Evolutionary conservation across 2,329 filamentous ascomycete species (phyloP).

Genomic region (Mycosphaerella sp.): DNA sequence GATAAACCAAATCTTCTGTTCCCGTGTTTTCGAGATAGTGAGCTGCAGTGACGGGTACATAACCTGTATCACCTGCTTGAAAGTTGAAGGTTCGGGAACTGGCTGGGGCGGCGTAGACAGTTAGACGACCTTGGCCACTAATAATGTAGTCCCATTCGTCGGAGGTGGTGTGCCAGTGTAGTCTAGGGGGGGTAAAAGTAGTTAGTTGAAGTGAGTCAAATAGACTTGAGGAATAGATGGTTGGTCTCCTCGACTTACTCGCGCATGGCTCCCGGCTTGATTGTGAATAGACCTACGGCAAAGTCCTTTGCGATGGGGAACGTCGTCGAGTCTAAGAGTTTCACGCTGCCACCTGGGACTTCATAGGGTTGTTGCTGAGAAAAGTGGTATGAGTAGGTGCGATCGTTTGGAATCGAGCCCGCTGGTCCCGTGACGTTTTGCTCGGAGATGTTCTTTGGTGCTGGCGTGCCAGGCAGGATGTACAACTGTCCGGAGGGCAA

Average conservation of each 20-base stretch:
- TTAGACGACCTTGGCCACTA: slow-evolving; percentile 51
- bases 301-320: slow-evolving; percentile 54
- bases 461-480: slow-evolving; percentile 40
- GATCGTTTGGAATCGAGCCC: slow-evolving; percentile 22
- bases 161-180: slow-evolving; percentile 57
- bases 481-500: slow-evolving; percentile 38
- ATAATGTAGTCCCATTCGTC: slow-evolving; percentile 60
- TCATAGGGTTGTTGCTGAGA: slow-evolving; percentile 45
- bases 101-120: slow-evolving; percentile 49
- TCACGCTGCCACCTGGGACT: slow-evolving; percentile 53
- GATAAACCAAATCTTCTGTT: slow-evolving; percentile 51
- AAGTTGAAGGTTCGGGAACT: slow-evolving; percentile 54
- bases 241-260: slow-evolving; percentile 36
- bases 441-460: slow-evolving; percentile 35
- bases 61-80: slow-evolving; percentile 54
- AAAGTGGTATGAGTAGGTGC: slow-evolving; percentile 41
- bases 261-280: slow-evolving; percentile 58
- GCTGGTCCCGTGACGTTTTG: slow-evolving; percentile 42
- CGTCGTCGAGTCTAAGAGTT: slow-evolving; percentile 52
- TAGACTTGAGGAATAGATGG: no score
- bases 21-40: slow-evolving; percentile 60
- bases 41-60: slow-evolving; percentile 49
- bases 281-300: slow-evolving; percentile 51
- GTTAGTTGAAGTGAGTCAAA: no score
- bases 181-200: slow-evolving; percentile 14